Conservation (phyloP, 805 yeast species). For the Metschnikowia aberdeeniae region DNA sequence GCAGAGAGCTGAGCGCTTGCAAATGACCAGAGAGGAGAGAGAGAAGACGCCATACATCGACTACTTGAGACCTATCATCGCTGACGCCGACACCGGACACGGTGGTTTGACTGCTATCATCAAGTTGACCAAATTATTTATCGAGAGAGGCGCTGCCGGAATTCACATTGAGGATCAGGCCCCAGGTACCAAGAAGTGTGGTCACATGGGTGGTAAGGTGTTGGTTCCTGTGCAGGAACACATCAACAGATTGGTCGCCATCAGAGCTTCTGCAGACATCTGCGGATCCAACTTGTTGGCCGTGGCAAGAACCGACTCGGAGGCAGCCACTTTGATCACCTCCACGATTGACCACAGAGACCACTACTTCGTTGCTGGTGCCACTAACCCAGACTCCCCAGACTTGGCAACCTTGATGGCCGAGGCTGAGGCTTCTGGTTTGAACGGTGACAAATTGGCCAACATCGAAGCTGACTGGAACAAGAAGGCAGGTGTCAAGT, state of each 20-base stretch:
- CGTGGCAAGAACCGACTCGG: constrained; percentile 96
- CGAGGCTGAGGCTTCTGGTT: constrained; percentile 74
- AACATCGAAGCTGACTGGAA: constrained; percentile 80
- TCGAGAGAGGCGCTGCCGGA: constrained; percentile 98
- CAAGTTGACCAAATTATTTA: constrained; percentile 91
- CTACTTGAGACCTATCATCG: constrained; percentile 89
- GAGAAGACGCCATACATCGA: constrained; percentile 71
- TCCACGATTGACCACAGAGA: constrained; percentile 93
- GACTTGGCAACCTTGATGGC: constrained; percentile 75
- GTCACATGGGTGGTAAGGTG: constrained; percentile 99
- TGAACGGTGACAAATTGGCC: constrained; percentile 65
- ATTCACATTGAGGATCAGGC: constrained; percentile 99
- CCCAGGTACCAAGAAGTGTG: constrained; percentile 97
- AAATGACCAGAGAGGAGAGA: constrained; percentile 59
- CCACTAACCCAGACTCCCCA: constrained; percentile 78
- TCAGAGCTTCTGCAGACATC: constrained; percentile 92
- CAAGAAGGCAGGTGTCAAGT: constrained; percentile 73
- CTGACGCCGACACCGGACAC: constrained; percentile 98
- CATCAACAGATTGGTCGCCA: constrained; percentile 88
- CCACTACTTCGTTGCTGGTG: constrained; percentile 86
- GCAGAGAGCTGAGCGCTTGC: constrained; percentile 81
- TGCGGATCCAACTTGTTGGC: constrained; percentile 80
- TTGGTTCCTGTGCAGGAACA: constrained; percentile 97
- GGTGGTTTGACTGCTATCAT: constrained; percentile 97
- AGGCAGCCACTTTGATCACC: constrained; percentile 92